These are phyloP conservation scores for Auxenochlorella pyrenoidosa DNA, from an alignment of 139 green algal species.

Conservation along the genomic window DNA sequence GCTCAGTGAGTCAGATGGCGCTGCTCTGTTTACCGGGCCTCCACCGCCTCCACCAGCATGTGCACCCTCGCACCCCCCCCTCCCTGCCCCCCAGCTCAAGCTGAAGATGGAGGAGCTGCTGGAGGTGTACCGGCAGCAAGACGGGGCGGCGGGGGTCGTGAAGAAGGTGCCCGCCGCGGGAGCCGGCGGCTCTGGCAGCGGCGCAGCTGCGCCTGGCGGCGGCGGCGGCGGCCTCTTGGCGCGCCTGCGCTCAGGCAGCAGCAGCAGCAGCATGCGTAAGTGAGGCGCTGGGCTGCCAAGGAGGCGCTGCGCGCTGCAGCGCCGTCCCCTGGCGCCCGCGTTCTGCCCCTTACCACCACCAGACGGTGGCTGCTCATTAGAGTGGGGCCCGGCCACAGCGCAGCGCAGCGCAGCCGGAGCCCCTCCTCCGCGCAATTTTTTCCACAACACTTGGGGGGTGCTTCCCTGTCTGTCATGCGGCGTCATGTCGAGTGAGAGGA, in stretches of 20 bases:
- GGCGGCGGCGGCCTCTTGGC: constrained; percentile 26
- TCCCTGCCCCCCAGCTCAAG: constrained; percentile 48
- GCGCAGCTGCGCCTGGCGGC: constrained; percentile 5
- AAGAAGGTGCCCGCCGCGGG: constrained; percentile 1
- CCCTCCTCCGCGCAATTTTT: not conserved
- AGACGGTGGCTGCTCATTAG: not conserved
- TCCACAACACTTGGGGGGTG: not conserved
- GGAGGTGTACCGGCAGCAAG: constrained; percentile 58
- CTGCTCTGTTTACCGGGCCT: no score
- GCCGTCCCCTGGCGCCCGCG: not conserved
- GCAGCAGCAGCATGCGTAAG: constrained; percentile 19
- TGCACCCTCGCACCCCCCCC: not conserved
- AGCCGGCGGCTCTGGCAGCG: not conserved
- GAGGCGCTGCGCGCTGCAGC: not conserved
- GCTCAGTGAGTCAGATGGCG: no score
- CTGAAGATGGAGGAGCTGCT: constrained; percentile 55
- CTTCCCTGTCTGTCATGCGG: not conserved
- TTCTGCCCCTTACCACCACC: not conserved
- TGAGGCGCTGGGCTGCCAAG: not conserved
- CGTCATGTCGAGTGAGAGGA: not conserved
- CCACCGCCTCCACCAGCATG: no score
- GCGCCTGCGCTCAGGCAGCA: constrained; percentile 4
- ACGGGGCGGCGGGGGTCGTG: constrained; percentile 9
- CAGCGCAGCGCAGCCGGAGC: not conserved
- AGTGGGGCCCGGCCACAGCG: not conserved